Evolutionary conservation across 2,329 filamentous ascomycete species (phyloP).

Genomic region (Exophiala alcalophila): DNA sequence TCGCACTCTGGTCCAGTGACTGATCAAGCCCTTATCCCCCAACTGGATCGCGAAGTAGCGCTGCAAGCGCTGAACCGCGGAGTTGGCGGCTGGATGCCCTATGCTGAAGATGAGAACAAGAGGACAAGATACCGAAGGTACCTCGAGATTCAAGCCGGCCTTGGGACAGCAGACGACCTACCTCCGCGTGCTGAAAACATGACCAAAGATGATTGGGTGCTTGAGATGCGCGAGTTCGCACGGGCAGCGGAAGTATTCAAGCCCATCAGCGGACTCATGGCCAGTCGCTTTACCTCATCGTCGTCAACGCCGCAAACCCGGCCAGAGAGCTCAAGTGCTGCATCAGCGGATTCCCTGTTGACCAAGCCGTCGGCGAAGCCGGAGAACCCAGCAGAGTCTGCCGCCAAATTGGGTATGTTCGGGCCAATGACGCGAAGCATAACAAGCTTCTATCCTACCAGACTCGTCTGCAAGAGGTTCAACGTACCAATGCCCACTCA

Average conservation of each 20-base stretch:
- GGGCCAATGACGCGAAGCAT: slow-evolving; percentile 76
- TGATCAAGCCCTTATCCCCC: slow-evolving; percentile 41
- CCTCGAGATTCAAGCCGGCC: slow-evolving; percentile 71
- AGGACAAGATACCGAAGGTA: slow-evolving; percentile 76
- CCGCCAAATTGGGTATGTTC: slow-evolving; percentile 89
- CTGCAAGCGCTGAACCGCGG: slow-evolving; percentile 66
- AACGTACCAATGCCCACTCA: slow-evolving; percentile 69
- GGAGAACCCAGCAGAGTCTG: slow-evolving; percentile 76
- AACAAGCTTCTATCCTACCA: slow-evolving; percentile 71
- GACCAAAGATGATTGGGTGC: slow-evolving; percentile 69
- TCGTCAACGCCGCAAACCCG: slow-evolving; percentile 42
- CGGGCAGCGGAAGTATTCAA: slow-evolving; percentile 78
- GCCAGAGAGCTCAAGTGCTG: slow-evolving; percentile 27
- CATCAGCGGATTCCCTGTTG: slow-evolving; percentile 37
- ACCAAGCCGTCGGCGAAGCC: slow-evolving; percentile 50
- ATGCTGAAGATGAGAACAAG: slow-evolving; percentile 77
- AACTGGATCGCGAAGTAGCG: slow-evolving; percentile 64
- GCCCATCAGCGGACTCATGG: slow-evolving; percentile 89
- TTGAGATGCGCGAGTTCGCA: slow-evolving; percentile 75
- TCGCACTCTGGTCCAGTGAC: slow-evolving; percentile 60
- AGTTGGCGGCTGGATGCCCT: slow-evolving; percentile 70
- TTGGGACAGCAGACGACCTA: slow-evolving; percentile 46
- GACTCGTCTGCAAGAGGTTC: slow-evolving; percentile 91
- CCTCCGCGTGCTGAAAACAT: slow-evolving; percentile 55
- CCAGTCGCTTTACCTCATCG: slow-evolving; percentile 80